phyloP scores from a whole-genome alignment of 1,284 basidiomycete species.

The Heterobasidion annosum region DNA sequence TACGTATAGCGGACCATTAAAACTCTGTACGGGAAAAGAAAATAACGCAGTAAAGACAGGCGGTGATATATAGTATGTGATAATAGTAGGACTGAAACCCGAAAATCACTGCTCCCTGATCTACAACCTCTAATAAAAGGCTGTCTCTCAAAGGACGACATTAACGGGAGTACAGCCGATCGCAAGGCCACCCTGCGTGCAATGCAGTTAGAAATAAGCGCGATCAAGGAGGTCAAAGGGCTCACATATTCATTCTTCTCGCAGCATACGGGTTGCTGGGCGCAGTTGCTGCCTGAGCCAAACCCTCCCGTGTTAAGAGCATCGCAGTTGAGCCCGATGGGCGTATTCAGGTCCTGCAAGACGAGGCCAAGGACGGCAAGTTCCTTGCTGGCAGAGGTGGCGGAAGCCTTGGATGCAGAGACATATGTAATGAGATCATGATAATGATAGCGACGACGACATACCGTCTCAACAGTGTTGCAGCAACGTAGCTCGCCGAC shows the following conservation, averaged over 20 bases:
- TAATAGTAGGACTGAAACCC: not conserved
- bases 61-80: not conserved
- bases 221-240: not conserved
- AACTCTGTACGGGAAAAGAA: not conserved
- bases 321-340: not conserved
- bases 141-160: not conserved
- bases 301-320: not conserved
- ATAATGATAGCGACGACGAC: not conserved
- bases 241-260: not conserved
- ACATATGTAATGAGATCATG: not conserved
- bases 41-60: not conserved
- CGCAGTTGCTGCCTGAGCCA: not conserved
- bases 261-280: not conserved
- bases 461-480: not conserved
- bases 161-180: not conserved
- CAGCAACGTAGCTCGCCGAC: not conserved
- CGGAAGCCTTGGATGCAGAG: not conserved
- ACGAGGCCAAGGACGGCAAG: not conserved
- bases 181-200: not conserved
- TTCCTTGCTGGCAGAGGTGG: not conserved
- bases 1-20: not conserved
- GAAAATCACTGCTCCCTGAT: not conserved
- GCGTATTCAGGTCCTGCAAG: not conserved
- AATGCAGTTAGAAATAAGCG: not conserved
- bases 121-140: not conserved